Percentiles rank a stretch among this genome's conserved stretches.
These are phyloP conservation scores for Drechslerella coelobrocha DNA, from an alignment of 2,329 filamentous ascomycete species.

Conservation along the genomic window DNA sequence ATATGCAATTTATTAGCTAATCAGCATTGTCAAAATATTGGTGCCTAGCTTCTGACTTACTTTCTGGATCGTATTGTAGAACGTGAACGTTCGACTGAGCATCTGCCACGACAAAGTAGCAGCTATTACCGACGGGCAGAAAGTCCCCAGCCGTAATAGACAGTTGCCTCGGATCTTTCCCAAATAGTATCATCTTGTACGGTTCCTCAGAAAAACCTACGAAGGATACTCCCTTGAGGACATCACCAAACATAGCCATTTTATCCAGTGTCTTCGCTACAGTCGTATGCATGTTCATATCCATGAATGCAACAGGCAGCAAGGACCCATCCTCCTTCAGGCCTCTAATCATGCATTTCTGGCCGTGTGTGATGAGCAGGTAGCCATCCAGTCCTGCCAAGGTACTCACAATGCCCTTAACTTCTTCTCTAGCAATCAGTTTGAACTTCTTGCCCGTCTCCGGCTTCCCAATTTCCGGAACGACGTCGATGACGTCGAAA, in stretches of 20 bases:
- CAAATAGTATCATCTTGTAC: slow-evolving; percentile 91
- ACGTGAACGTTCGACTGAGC: slow-evolving; percentile 85
- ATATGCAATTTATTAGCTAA: slow-evolving; percentile 53
- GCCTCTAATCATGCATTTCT: slow-evolving; percentile 96
- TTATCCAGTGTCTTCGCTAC: slow-evolving; percentile 81
- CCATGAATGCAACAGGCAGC: slow-evolving; percentile 93
- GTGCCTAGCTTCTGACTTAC: no score
- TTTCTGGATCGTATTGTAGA: slow-evolving; percentile 91
- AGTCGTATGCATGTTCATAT: slow-evolving; percentile 92
- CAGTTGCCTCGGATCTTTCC: slow-evolving; percentile 79
- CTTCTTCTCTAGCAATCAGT: slow-evolving; percentile 84
- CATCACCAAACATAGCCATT: slow-evolving; percentile 88
- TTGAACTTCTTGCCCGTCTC: slow-evolving; percentile 88
- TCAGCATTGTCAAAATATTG: neutral
- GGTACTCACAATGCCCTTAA: slow-evolving; percentile 88
- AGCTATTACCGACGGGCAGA: slow-evolving; percentile 79
- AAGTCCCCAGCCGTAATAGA: slow-evolving; percentile 85
- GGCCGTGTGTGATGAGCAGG: slow-evolving; percentile 87
- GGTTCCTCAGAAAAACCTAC: slow-evolving; percentile 96
- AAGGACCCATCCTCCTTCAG: slow-evolving; percentile 93
- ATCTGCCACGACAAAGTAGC: slow-evolving; percentile 84
- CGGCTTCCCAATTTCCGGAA: slow-evolving; percentile 82
- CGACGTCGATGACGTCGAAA: slow-evolving; percentile 88
- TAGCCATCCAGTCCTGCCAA: slow-evolving; percentile 86
- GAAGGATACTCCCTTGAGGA: slow-evolving; percentile 93